Percentiles rank a stretch among this genome's conserved stretches.
These are phyloP conservation scores for Claviceps sorghi DNA, from an alignment of 2,329 filamentous ascomycete genomes.

Conservation along the genomic window DNA sequence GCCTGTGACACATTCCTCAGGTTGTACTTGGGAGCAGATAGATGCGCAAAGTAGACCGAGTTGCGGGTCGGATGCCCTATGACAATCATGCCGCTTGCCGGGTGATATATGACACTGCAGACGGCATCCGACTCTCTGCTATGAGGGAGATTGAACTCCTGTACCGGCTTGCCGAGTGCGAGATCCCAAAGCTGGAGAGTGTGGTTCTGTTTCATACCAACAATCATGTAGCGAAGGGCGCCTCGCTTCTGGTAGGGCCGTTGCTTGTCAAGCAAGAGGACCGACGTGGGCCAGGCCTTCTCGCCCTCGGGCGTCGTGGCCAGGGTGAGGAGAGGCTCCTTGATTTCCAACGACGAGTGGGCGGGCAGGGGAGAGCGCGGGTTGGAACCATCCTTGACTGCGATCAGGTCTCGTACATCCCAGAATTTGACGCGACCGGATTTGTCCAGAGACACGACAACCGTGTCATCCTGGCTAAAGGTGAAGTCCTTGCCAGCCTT, in stretches of 20 bases:
- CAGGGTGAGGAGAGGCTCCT: constrained; percentile 73
- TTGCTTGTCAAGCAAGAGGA: constrained; percentile 90
- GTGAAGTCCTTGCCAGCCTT: constrained; percentile 98
- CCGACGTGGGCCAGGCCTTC: constrained; percentile 93
- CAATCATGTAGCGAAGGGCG: constrained; percentile 85
- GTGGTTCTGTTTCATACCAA: constrained; percentile 98
- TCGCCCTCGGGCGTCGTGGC: constrained; percentile 75
- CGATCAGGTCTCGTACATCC: constrained; percentile 74
- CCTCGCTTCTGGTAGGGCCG: constrained; percentile 82
- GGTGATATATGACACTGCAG: constrained; percentile 91
- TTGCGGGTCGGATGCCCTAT: constrained; percentile 94
- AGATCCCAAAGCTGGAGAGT: constrained; percentile 97
- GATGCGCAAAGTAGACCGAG: constrained; percentile 90
- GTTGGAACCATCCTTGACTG: constrained; percentile 35
- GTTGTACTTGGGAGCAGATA: constrained; percentile 88
- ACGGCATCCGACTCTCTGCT: constrained; percentile 95
- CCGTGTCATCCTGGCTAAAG: constrained; percentile 91
- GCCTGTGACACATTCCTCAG: constrained; percentile 74
- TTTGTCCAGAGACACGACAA: constrained; percentile 92
- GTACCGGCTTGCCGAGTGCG: constrained; percentile 83
- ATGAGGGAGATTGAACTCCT: constrained; percentile 92
- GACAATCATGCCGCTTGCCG: constrained; percentile 80
- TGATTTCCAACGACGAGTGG: constrained; percentile 56
- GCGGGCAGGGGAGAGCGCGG: constrained; percentile 37
- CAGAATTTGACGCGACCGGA: constrained; percentile 94